Base-by-base conservation (phyloP, 2,329 filamentous ascomycete genomes). In the Aureobasidium sp. region DNA sequence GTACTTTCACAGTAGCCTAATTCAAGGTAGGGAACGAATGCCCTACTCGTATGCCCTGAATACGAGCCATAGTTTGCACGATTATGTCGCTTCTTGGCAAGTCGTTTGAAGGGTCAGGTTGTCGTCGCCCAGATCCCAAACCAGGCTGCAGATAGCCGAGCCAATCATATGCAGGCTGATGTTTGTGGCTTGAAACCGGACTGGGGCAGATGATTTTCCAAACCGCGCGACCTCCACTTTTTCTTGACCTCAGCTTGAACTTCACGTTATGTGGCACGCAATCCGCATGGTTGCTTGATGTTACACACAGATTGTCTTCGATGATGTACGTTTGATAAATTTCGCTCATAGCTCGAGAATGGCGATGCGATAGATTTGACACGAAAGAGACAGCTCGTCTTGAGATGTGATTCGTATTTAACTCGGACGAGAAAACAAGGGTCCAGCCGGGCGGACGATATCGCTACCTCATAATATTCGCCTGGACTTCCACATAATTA, bases 161-260 rank as follows among this genome's bases (percentile, higher is more conserved):
- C 45, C 45, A 49, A 49, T 49, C 45, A 49, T 6, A 49, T 30
- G 45, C 45, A 29, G n/a, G n/a, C 32, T 48, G 44, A 48, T 48
- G 44, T 48, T 48, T 49, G 45, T 49, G 34, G 45, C 42, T 47
- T 47, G 45, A 6, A 45, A 12, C 24, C 11, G n/a, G 7, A 19
- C 27, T 22, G 19, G 35, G 35, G 35, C 35, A 38, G 40, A 37
- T 47, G 42, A 47, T 37, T 30, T 47, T 37, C 14, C 41, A 45
- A 35, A 16, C 11, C 40, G 27, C 14, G 16, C 41, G 41, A 34
- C 30, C 45, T 49, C 44, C 44, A 48, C 44, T 48, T 48, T 47
- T 48, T 48, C 38, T 48, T 10, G 44, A 48, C 44, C 14, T 48
- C 44, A 48, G 42, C 42, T 47, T n/a, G 44, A 48, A 48, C 44